Evolutionary conservation across 805 yeast genomes (phyloP), one percentile per base, ranked within the genome.

Genomic region (Ogataea corticis): DNA sequence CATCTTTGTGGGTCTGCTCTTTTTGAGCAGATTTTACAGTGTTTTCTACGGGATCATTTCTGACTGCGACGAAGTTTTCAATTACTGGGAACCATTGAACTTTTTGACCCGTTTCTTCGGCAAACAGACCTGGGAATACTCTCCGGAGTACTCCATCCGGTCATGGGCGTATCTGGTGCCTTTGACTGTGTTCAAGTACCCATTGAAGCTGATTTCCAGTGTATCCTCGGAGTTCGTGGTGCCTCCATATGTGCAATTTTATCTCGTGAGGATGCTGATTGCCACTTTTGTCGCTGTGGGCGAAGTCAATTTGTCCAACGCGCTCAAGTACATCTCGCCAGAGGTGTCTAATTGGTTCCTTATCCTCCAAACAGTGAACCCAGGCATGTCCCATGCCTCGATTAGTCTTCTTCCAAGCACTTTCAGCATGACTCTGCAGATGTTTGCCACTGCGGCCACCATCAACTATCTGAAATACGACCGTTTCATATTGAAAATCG

Each of bases 91-190:
- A 53, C 97, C 98, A 0, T 69, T 92, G 46, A 91, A 92, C 61
- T 72, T 85, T 41, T 54, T 91, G 29, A 65, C 84, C 1, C 76
- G 96, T 52, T 85, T 85, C 2, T 88, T 89, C 63, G 98, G 97
- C 2, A 86, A 90, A 56, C 90, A 90, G 64, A 91, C 97, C 0
- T 91, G 97, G 97, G 97, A 91, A 61, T 92, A 91, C 63, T 87
- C 96, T 0, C 97, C 97, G 0, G 85, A 76, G 43, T 88, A 79
- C 58, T 88, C 96, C 14, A 87, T 91, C 44, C 69, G 98, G 52
- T 87, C 96, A 2, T 92, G 94, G 82, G 75, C 86, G 2, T 90
- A 85, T 55, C 67, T 91, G 21, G 49, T 81, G 6, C 87, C 80
- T 1, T 76, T 73, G 53, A 43, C 55, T 0, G 12, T 63, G 5